phyloP scores from a whole-genome alignment of 2,329 filamentous ascomycete species.

The Diaporthe helianthi region DNA sequence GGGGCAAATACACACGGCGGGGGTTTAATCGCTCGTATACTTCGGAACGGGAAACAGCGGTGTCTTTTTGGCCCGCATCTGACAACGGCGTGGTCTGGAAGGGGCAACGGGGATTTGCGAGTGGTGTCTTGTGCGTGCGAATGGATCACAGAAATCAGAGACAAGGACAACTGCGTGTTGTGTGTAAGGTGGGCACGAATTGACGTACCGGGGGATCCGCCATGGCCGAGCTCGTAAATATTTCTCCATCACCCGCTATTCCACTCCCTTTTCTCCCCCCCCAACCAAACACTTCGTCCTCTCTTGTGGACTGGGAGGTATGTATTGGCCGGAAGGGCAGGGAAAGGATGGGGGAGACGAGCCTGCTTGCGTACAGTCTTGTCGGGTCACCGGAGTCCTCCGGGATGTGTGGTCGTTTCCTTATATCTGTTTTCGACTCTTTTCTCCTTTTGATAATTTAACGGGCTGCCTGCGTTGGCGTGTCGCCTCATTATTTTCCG shows the following conservation, averaged over 20 bases:
- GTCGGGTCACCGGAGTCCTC: slow-evolving; percentile 25
- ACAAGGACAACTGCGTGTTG: slow-evolving; percentile 33
- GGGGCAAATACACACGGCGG: slow-evolving; percentile 35
- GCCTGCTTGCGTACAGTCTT: slow-evolving; percentile 32
- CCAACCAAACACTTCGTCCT: slow-evolving; percentile 6
- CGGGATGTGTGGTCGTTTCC: slow-evolving; percentile 29
- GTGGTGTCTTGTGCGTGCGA: slow-evolving; percentile 31
- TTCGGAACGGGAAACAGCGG: slow-evolving; percentile 36
- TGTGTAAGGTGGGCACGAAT: slow-evolving; percentile 32
- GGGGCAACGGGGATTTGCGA: slow-evolving; percentile 29
- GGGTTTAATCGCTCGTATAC: slow-evolving; percentile 35
- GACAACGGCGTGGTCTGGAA: slow-evolving; percentile 35
- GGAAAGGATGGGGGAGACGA: slow-evolving; percentile 1
- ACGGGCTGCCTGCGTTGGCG: slow-evolving; percentile 34
- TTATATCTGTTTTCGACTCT: slow-evolving; percentile 35
- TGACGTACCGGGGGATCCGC: slow-evolving; percentile 30
- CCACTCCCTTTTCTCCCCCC: neutral
- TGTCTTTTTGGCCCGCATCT: slow-evolving; percentile 34
- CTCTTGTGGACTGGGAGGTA: slow-evolving; percentile 14
- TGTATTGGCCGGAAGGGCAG: slow-evolving; percentile 4
- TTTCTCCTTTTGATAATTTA: slow-evolving; percentile 34
- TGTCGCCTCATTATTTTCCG: slow-evolving; percentile 30
- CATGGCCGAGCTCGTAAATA: slow-evolving; percentile 33
- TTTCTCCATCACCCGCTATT: slow-evolving; percentile 27
- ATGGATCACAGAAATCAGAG: slow-evolving; percentile 32